Base-by-base conservation (phyloP, 495 filamentous ascomycete species). In the Penicillium pancosmium region DNA sequence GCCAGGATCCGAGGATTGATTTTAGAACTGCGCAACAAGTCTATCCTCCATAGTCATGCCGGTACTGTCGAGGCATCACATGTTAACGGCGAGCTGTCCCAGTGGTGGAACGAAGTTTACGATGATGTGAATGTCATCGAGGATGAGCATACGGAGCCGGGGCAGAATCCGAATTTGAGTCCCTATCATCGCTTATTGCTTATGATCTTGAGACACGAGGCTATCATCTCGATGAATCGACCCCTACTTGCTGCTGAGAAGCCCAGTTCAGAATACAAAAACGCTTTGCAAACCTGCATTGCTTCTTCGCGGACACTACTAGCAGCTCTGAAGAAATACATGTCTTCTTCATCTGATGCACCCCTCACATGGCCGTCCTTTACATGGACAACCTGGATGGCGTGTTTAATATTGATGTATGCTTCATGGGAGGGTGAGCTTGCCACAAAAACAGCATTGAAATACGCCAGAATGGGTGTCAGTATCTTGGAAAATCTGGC, bases 351-450 rank as follows among this genome's bases (percentile, higher is more conserved):
- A 12, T 56, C 46, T 15, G 54, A 61, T 34, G 54, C 60, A 9
- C 70, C 76, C 6, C 66, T 81, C 11, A 60, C 75, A 3, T 79
- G 75, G 73, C 75, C 78, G 23, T 78, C 77, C 3, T 79, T 79
- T 50, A 81, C 78, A 15, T 81, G 77, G 75, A 71, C 65, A 6
- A 71, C 78, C 11, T 81, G 78, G 78, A 80, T 81, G 77, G 74
- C 75, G 27, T 77, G 72, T 54, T 64, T 81, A n/a, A 71, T 81
- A 44, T 38, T 81, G 52, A 69, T 81, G 55, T 78, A 76, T 56
- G 76, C 76, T n/a, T 73, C 73, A 5, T 76, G 72, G 68, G 71
- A 76, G 52, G 70, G 69, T 6, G 66, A 78, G 23, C 63, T 79
- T 25, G 56, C 72, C 2, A 41, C 63, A 0, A n/a, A 61, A 0